Base-by-base conservation (phyloP, 345 rosid species). In the Alliaria petiolata region DNA sequence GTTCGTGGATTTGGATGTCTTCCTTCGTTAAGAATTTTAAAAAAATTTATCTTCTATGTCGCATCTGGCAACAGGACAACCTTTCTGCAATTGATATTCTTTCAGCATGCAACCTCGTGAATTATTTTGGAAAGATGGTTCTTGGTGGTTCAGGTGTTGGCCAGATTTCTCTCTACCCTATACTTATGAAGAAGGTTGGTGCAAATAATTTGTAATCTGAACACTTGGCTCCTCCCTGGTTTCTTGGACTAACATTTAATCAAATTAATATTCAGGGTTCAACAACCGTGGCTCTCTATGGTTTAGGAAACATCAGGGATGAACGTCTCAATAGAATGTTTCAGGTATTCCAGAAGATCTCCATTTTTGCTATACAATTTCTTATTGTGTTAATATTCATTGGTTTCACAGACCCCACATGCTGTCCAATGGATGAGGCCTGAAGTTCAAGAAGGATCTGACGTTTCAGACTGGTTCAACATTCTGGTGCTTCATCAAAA, bases 101-200 rank as follows among this genome's bases (percentile, higher is more conserved):
- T 62, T 93, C 99, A 11, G 85, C 97, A 14, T 89, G 97, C 88
- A 93, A 93, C 85, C 99, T 93, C 52, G 88, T 93, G 74, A 93
- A 93, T 68, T 91, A 93, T 69, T 93, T 93, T 72, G 99, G 99
- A 69, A 93, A 93, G 83, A 93, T 91, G 99, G 90, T 81, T 81
- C 99, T 93, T 76, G 97, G 92, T 74, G 99, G 99, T 78, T 93
- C 99, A 44, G 97, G 97, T 63, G 99, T 91, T 83, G 99, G 99
- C 67, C 91, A 93, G 85, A 93, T 93, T 72, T 83, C 95, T 26
- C 80, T 93, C 70, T 72, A 74, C 71, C 99, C 99, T 65, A 93
- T 93, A 67, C 99, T 93, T 64, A 82, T 93, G 54, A 85, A 52
- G 82, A 93, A 93, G 97, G 98, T 90, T 46, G 46, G 84, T 78